Evolutionary conservation across 2,329 filamentous ascomycete genomes (phyloP), one percentile per base, ranked within the genome.

Genomic region (Xylariaceae sp.): DNA sequence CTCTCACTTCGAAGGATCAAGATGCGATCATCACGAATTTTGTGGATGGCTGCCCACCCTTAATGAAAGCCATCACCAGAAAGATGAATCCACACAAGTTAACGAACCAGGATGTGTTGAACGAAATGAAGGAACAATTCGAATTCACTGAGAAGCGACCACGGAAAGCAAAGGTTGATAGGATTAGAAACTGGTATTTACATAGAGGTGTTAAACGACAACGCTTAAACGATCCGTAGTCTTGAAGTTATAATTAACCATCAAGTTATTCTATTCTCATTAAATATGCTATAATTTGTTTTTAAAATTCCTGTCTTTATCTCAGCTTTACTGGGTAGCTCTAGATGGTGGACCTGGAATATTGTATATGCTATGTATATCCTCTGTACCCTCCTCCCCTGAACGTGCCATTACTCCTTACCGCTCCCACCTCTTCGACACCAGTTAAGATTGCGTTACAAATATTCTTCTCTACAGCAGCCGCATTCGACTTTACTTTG

Each of bases 141-240:
- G 36, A 64, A 64, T 26, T 63, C 59, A 21, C 60, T 55, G 1
- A 63, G 47, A 4, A 64, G 52, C 14, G 53, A 56, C 41, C 64
- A 64, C 23, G 55, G 53, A 43, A 59, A 48, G 34, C 64, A 54
- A 28, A n/a, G n/a, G 33, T 14, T 34, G 33, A 14, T 34, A 34
- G n/a, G 14, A 34, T 34, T 6, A 34, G 14, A 34, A 34, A 34
- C 33, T 34, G 33, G 33, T 34, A 34, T 34, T 34, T 34, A 5
- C 33, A 34, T 34, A 34, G 14, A 34, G 33, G 14, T 8, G 33
- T 16, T 8, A 34, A 34, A 34, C 33, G n/a, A 34, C 33, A 14
- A 34, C 14, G 33, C 33, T 34, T n/a, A 34, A 34, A 11, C 14
- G 14, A 34, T 34, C 4, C 33, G n/a, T 34, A 34, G 14, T 34